phyloP scores from a whole-genome alignment of 495 filamentous ascomycete genomes.

The Aspergillus sclerotiicarbonarius region DNA sequence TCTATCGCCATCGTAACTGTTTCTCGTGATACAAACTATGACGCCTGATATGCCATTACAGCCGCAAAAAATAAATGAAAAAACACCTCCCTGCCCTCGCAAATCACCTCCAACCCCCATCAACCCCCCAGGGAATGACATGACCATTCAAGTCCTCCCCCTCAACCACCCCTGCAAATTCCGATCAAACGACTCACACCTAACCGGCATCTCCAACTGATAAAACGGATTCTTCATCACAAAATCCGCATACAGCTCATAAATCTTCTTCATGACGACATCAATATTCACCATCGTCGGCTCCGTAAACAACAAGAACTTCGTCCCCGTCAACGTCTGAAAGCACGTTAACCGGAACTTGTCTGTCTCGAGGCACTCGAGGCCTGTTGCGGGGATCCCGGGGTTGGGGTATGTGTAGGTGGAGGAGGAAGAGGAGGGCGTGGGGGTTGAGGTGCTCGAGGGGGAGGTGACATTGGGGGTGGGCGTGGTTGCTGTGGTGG shows the following conservation, averaged over 20 bases:
- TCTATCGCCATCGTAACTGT: slow-evolving; percentile 10
- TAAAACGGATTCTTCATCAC: slow-evolving; percentile 99
- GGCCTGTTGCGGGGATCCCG: slow-evolving; percentile 55
- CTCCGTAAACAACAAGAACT: slow-evolving; percentile 94
- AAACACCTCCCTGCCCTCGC: slow-evolving; percentile 8
- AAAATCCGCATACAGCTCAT: slow-evolving; percentile 94
- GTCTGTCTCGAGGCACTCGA: slow-evolving; percentile 88
- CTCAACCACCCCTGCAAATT: slow-evolving; percentile 58
- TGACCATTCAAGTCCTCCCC: slow-evolving; percentile 36
- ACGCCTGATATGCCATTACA: slow-evolving; percentile 5
- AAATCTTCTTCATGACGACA: slow-evolving; percentile 73
- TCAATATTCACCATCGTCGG: slow-evolving; percentile 87
- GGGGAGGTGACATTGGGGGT: slow-evolving; percentile 18
- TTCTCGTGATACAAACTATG: background rate
- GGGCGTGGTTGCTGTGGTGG: slow-evolving; percentile 21
- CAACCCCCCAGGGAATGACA: no score
- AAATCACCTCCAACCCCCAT: background rate
- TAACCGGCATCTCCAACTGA: slow-evolving; percentile 92
- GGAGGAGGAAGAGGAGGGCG: slow-evolving; percentile 24
- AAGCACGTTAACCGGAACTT: slow-evolving; percentile 94
- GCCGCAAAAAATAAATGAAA: slow-evolving; percentile 3
- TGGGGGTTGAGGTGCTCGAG: slow-evolving; percentile 28
- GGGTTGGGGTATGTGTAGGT: slow-evolving; percentile 50
- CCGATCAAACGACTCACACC: slow-evolving; percentile 92
- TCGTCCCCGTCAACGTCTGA: slow-evolving; percentile 88